Evolutionary conservation across 2,329 filamentous ascomycete species (phyloP).

Genomic region (Fusarium sp.): DNA sequence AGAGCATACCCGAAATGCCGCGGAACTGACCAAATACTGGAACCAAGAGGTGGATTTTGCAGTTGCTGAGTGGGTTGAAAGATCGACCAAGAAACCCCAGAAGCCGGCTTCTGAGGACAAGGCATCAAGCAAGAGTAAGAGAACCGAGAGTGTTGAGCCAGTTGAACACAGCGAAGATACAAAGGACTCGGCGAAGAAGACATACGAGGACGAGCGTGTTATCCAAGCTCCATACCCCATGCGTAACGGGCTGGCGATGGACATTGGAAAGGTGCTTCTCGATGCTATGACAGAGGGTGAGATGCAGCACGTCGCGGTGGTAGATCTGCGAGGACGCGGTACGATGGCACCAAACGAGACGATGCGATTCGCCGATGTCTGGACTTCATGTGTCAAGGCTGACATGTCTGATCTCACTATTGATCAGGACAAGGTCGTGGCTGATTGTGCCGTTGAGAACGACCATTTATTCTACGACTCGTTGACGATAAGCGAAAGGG

Average conservation of each 20-base stretch:
- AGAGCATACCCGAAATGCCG: constrained; percentile 65
- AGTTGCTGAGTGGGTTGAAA: constrained; percentile 56
- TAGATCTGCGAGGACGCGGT: constrained; percentile 57
- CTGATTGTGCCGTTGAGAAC: constrained; percentile 53
- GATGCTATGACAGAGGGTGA: constrained; percentile 59
- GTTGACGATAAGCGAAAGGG: constrained; percentile 55
- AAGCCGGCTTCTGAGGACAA: constrained; percentile 34
- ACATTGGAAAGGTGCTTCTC: constrained; percentile 52
- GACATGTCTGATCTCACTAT: constrained; percentile 24
- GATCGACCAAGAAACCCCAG: constrained; percentile 54
- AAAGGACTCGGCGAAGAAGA: constrained; percentile 1
- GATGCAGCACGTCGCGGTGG: constrained; percentile 53
- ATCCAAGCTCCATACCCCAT: constrained; percentile 48
- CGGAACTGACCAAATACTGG: constrained; percentile 60
- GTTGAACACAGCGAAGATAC: constrained; percentile 8
- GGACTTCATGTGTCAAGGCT: constrained; percentile 52
- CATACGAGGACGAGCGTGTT: constrained; percentile 28
- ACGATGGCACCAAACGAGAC: constrained; percentile 43
- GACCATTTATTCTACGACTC: constrained; percentile 63
- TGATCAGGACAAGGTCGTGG: constrained; percentile 7
- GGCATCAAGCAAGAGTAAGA: constrained; percentile 16
- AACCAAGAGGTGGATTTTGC: constrained; percentile 54
- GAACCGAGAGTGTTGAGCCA: constrained; percentile 8
- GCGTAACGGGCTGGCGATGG: constrained; percentile 55
- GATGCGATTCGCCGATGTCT: constrained; percentile 54